phyloP scores from a whole-genome alignment of 371 early-diverging fungal genomes.

The Rhizomucor miehei region DNA sequence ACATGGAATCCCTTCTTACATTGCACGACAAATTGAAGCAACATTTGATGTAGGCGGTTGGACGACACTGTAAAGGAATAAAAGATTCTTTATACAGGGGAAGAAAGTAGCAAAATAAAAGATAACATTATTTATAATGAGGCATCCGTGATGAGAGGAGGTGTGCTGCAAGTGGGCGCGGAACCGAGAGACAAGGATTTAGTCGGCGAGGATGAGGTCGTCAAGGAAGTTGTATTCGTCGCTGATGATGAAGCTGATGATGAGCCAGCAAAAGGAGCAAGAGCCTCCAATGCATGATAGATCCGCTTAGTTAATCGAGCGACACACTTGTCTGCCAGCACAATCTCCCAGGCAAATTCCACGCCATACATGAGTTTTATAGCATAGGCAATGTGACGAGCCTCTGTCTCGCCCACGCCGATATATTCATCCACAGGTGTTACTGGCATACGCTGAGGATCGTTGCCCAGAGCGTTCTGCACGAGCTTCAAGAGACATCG shows the following conservation, averaged over 20 bases:
- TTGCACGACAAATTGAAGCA: conserved; percentile 88
- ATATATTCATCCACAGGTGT: conserved; percentile 54
- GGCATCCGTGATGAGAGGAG: background rate
- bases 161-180: background rate
- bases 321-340: conserved; percentile 55
- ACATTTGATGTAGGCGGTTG: conserved; percentile 90
- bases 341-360: conserved; percentile 86
- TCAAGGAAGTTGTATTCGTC: no score
- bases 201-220: background rate
- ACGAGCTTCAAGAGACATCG: conserved; percentile 27
- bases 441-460: conserved; percentile 53
- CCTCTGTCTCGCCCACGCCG: conserved; percentile 67
- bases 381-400: conserved; percentile 74
- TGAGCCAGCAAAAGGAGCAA: conserved; percentile 23
- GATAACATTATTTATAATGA: background rate
- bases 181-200: background rate
- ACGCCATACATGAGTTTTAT: conserved; percentile 79
- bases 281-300: conserved; percentile 33
- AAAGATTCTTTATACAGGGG: background rate
- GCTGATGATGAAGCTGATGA: background rate
- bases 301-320: conserved; percentile 44
- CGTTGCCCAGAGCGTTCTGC: conserved; percentile 38
- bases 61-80: conserved; percentile 68
- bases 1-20: conserved; percentile 81
- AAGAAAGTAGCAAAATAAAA: conserved; percentile 4